Evolutionary conservation across 2,329 filamentous ascomycete genomes (phyloP).

Genomic region (Botrytis sinoallii): DNA sequence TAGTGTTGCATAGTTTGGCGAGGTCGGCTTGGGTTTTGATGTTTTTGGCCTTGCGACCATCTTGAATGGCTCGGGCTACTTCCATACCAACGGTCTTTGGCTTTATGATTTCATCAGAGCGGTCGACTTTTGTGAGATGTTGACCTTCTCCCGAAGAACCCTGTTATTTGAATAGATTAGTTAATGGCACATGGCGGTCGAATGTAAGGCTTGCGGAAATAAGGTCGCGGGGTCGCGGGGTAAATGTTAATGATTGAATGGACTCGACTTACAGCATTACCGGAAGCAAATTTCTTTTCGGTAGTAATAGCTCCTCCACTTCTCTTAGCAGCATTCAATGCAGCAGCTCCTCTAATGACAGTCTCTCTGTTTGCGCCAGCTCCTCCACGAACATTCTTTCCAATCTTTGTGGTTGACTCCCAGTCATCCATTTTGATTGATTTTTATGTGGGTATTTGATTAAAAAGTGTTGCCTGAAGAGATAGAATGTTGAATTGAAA

Average conservation of each 20-base stretch:
- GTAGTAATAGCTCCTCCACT: conserved; percentile 72
- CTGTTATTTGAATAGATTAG: conserved; percentile 22
- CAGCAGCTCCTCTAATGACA: conserved; percentile 77
- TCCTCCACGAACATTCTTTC: conserved; percentile 74
- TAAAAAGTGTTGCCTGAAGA: neutral
- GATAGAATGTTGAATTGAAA: neutral
- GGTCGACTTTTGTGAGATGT: conserved; percentile 96
- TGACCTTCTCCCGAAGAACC: conserved; percentile 65
- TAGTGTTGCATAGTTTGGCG: conserved; percentile 87
- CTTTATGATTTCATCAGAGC: conserved; percentile 95
- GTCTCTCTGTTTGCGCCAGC: conserved; percentile 67
- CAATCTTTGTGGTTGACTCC: conserved; percentile 89
- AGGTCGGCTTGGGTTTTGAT: conserved; percentile 90
- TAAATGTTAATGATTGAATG: neutral
- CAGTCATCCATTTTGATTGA: conserved; percentile 65
- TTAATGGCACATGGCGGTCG: neutral
- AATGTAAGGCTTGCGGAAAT: neutral
- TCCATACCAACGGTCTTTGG: conserved; percentile 82
- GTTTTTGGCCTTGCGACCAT: conserved; percentile 74
- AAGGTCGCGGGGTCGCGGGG: conserved; percentile 5
- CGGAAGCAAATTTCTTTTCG: conserved; percentile 84
- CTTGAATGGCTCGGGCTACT: conserved; percentile 79
- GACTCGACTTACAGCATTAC: conserved; percentile 68
- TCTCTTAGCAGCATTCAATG: conserved; percentile 87
- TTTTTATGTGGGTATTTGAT: neutral